Evolutionary conservation across 176 grass and related monocot species (phyloP), one percentile per base, ranked within the genome.

Genomic region (Raddia guianensis): DNA sequence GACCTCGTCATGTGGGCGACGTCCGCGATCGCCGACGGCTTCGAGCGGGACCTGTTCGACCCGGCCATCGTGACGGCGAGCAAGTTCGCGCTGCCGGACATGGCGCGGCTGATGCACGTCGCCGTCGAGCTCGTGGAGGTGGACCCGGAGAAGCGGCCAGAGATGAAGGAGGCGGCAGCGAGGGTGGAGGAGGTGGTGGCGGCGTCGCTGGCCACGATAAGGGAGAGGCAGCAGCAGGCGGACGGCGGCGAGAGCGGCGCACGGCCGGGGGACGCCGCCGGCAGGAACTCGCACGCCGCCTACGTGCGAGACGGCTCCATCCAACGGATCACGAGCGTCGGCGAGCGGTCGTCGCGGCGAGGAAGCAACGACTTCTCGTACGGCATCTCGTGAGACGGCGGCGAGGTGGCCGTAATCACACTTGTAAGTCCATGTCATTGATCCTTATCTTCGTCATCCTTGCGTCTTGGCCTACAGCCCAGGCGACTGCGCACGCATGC

Each of bases 1-100:
- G 96, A 98, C 81, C 86, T 98, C 49, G 81, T 98, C n/a, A 58
- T 82, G 68, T 98, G 96, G 92, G 92, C 92, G 1, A 91, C 82
- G 60, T 78, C 87, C 14, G 88, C 90, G 3, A 71, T 80, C 46
- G 37, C 82, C 0, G 96, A 95, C 19, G 84, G 81, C 7, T 88
- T 81, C 63, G 92, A 95, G 84, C 71, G 72, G 1, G 92, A 98
- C 71, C 86, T 98, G 34, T 66, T 98, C 14, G 92, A 98, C 83
- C 92, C 88, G 15, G 86, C 70, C 53, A 48, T 95, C 63, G 54
- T 95, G 44, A 66, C 82, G 6, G 66, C 53, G 49, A 77, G 79
- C 51, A 87, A 93, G 78, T 80, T 77, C 37, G 87, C 92, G 8
- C 27, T 91, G 82, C 81, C 84, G 40, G 92, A 98, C 77, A 98